These are phyloP conservation scores for Microdochium trichocladiopsis DNA, from an alignment of 2,329 filamentous ascomycete species.

Conservation along the genomic window DNA sequence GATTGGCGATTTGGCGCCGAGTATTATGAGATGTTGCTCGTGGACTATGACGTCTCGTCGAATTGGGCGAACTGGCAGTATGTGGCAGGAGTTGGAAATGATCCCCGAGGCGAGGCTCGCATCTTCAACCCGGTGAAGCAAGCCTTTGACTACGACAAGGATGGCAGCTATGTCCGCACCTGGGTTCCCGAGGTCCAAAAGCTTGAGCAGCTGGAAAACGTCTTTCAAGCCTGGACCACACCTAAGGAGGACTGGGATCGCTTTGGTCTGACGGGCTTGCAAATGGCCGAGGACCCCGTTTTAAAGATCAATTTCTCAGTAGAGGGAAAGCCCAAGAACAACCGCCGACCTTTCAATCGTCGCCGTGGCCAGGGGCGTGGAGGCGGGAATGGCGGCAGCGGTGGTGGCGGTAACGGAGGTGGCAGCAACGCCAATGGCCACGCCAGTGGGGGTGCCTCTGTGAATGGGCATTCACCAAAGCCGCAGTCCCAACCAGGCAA, in stretches of 20 bases:
- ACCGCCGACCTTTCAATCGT: constrained; percentile 23
- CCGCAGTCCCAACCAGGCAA: background rate
- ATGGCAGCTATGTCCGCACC: constrained; percentile 61
- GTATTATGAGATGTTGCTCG: constrained; percentile 70
- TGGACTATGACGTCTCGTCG: constrained; percentile 69
- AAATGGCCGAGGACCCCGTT: constrained; percentile 62
- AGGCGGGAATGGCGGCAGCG: constrained; percentile 3
- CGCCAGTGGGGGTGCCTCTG: background rate
- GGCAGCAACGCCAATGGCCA: background rate
- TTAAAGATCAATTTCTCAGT: constrained; percentile 58
- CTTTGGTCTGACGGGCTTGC: constrained; percentile 46
- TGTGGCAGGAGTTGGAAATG: constrained; percentile 71
- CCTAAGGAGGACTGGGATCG: constrained; percentile 48
- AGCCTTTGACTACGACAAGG: constrained; percentile 66
- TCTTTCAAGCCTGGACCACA: constrained; percentile 68
- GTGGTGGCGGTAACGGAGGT: constrained; percentile 11
- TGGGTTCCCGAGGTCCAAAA: constrained; percentile 64
- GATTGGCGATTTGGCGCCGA: constrained; percentile 79
- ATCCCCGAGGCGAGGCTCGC: constrained; percentile 63
- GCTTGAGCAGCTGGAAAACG: constrained; percentile 44
- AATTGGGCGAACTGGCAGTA: constrained; percentile 88
- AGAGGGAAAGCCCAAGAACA: constrained; percentile 36
- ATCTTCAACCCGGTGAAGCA: constrained; percentile 81
- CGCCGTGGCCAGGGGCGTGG: constrained; percentile 19
- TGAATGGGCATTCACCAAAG: background rate